Conservation (phyloP, 768 basidiomycete species). For the Leccinum uliginosum region DNA sequence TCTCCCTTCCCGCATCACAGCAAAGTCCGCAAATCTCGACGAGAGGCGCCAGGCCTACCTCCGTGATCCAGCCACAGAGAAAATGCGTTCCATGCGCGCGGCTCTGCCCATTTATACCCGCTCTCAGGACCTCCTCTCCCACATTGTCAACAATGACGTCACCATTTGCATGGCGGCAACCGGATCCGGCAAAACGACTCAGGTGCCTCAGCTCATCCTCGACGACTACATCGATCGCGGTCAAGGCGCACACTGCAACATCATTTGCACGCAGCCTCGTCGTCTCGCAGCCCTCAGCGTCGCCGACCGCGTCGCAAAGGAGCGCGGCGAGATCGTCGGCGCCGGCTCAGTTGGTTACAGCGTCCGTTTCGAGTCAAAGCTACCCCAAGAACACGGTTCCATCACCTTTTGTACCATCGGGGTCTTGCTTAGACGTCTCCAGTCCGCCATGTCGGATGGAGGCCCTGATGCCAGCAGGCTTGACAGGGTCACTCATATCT, state of each 20-base stretch:
- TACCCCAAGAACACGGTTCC: conserved; percentile 75
- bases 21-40: conserved; percentile 57
- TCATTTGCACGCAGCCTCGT: conserved; percentile 91
- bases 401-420: conserved; percentile 94
- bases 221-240: conserved; percentile 76
- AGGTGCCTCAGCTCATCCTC: conserved; percentile 88
- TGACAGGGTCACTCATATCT: conserved; percentile 81
- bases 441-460: conserved; percentile 57
- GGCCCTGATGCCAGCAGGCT: conserved; percentile 37
- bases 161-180: conserved; percentile 88
- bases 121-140: conserved; percentile 59
- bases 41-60: conserved; percentile 57
- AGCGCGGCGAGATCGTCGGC: conserved; percentile 73
- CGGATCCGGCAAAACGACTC: conserved; percentile 92
- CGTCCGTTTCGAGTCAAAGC: conserved; percentile 83
- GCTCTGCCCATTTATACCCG: conserved; percentile 74
- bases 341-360: conserved; percentile 76
- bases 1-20: conserved; percentile 25
- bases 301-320: conserved; percentile 85
- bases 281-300: conserved; percentile 90
- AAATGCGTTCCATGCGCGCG: conserved; percentile 63
- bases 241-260: conserved; percentile 81
- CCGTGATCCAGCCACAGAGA: conserved; percentile 51
- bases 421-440: conserved; percentile 82
- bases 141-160: conserved; percentile 75